Evolutionary conservation across 2,329 filamentous ascomycete species (phyloP), one percentile per base, ranked within the genome.

Genomic region (Fusarium paranaense): DNA sequence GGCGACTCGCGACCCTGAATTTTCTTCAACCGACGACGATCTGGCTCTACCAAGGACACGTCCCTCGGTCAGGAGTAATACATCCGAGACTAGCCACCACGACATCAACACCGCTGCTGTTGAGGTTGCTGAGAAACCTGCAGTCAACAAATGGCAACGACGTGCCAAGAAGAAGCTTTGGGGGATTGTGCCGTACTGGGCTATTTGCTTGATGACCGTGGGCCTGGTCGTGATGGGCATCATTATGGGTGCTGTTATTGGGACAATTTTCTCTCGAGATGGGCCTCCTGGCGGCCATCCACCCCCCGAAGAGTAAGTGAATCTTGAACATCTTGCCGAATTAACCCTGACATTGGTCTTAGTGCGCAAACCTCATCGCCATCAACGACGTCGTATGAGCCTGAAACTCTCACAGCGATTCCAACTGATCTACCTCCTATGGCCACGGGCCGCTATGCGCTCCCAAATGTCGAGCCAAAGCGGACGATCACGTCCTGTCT

Each of bases 121-220:
- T 18, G 80, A 74, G 25, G 71, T 85, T 16, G 83, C 84, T 2
- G 86, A 91, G 77, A 90, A 92, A 76, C 82, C 83, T 18, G 74
- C 81, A 10, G 80, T 82, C 5, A 78, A 82, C 25, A 89, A 87
- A 71, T 91, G 89, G 88, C 87, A 90, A 78, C 76, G 80, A 13
- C 82, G 85, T 54, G 90, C 89, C 13, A 87, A 85, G 77, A 87
- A 84, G 77, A 90, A 87, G 72, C 77, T 90, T 5, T 90, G 88
- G 78, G 89, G 89, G 7, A 84, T 91, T 22, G 82, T 92, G 22
- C 90, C 90, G 0, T 88, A 89, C 67, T 92, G 90, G 90, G 89
- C 88, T 2, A 85, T 92, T 33, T 86, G 86, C 54, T 79, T 92
- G 14, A 80, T 88, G 2, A 76, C 84, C 0, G 79, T 86, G 3